These are phyloP conservation scores for Lolium rigidum DNA, from an alignment of 176 grass and related monocot species.

Conservation along the genomic window DNA sequence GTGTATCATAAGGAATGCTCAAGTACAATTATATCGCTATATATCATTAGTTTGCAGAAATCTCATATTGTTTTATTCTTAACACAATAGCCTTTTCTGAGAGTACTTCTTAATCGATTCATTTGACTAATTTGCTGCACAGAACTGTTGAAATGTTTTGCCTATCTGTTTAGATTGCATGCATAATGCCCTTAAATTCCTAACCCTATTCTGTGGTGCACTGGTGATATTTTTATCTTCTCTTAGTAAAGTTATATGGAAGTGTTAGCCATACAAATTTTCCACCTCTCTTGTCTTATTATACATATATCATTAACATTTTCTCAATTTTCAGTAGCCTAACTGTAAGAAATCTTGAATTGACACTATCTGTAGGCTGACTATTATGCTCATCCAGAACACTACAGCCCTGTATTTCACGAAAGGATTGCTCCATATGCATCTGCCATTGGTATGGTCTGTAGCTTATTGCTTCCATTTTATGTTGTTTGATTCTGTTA, in stretches of 20 bases:
- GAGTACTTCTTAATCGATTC: too few relatives aligned
- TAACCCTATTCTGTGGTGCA: neutral
- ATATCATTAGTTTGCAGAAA: neutral
- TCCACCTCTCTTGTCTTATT: neutral
- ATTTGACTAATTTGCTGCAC: conserved; percentile 14
- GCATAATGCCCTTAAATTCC: neutral
- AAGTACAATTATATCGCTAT: neutral
- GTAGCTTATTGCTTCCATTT: conserved; percentile 18
- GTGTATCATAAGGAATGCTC: conserved; percentile 7
- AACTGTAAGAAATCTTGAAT: conserved; percentile 25
- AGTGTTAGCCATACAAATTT: neutral
- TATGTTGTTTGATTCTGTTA: conserved; percentile 3
- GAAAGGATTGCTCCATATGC: conserved; percentile 94
- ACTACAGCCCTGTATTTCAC: conserved; percentile 82
- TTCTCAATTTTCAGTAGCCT: neutral
- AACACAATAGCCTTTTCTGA: too few relatives aligned
- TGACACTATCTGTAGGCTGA: conserved; percentile 58
- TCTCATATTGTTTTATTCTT: too few relatives aligned
- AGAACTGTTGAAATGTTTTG: conserved; percentile 7
- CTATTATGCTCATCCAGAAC: conserved; percentile 95
- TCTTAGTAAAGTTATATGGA: neutral
- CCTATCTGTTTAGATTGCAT: neutral
- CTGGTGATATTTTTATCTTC: neutral
- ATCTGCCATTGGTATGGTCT: conserved; percentile 72
- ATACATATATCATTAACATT: conserved; percentile 18